Base-by-base conservation (phyloP, 192 early-diverging fungal genomes). In the Coemansia sp. region DNA sequence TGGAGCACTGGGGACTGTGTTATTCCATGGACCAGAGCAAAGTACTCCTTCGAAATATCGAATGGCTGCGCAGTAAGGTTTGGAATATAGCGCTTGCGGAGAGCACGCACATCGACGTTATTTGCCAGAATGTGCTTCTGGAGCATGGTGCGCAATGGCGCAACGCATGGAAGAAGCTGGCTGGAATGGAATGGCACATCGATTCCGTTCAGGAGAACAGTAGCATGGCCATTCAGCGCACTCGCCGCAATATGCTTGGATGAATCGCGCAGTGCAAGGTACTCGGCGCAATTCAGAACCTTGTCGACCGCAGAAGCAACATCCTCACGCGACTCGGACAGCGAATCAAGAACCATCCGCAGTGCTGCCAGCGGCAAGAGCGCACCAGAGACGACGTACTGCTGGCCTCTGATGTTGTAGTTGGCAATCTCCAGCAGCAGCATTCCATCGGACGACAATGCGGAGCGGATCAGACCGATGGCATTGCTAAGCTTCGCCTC, bases 41-140 rank as follows among this genome's bases (percentile, higher is more conserved):
- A 83, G 81, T 96, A 98, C 13, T 71, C 73, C 74, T 86, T 87
- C 31, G 84, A 79, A 31, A 92, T 82, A 45, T 83, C 86, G 84
- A 98, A 96, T 31, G 96, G 94, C 70, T 85, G 61, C 23, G 92
- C 94, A 47, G 93, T 95, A 66, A 98, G 82, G 75, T 98, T 98
- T 38, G 96, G 96, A 72, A 98, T 94, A 71, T 96, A 98, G 68
- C 89, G 89, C 48, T 76, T 84, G 54, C 80, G 68, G 30, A 98
- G 84, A 14, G 83, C 72, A 36, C 74, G 64, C 10, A 91, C 86
- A 65, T 91, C 82, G 54, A 93, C 80, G 55, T 82, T 87, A 28
- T 83, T 76, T 14, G 86, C 73, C 50, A 87, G 82, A 59, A 94
- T 83, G 72, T 88, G 91, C 69, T 85, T 86, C 48, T 80, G 83